A percentile compares a stretch with the other conserved stretches of the same genome.
Conservation (phyloP, 371 early-diverging fungal genomes). For the Lichtheimia ornata region DNA sequence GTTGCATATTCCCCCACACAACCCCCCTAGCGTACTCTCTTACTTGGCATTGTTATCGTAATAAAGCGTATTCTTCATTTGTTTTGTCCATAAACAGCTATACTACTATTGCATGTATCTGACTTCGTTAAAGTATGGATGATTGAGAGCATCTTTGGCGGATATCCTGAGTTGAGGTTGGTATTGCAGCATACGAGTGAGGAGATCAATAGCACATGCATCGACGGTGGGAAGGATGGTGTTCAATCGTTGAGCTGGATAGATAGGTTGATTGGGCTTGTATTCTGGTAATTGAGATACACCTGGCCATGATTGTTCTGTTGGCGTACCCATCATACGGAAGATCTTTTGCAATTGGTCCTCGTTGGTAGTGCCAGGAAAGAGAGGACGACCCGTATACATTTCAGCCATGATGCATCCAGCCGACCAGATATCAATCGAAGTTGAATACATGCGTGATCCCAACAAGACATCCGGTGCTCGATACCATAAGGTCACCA, state of each 20-base stretch:
- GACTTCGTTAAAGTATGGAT: constrained; percentile 79
- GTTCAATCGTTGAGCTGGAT: constrained; percentile 67
- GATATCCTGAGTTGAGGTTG: constrained; percentile 82
- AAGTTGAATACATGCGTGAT: constrained; percentile 91
- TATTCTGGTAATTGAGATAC: constrained; percentile 90
- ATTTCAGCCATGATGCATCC: constrained; percentile 99
- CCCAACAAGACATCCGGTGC: constrained; percentile 98
- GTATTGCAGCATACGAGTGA: constrained; percentile 78
- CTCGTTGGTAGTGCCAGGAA: constrained; percentile 91
- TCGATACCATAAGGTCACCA: constrained; percentile 96
- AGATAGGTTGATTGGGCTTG: constrained; percentile 72
- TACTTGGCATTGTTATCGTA: neutral
- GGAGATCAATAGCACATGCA: constrained; percentile 72
- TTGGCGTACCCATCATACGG: constrained; percentile 86
- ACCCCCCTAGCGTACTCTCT: neutral
- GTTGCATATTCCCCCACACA: neutral
- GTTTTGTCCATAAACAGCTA: constrained; percentile 13
- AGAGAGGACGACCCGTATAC: constrained; percentile 90
- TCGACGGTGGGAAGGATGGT: constrained; percentile 79
- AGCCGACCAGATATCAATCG: constrained; percentile 99
- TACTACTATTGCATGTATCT: constrained; percentile 19
- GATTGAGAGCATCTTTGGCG: constrained; percentile 81
- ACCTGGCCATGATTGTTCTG: constrained; percentile 85
- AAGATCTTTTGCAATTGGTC: constrained; percentile 92
- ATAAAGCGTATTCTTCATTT: neutral